These are phyloP conservation scores for Mucor sp. DNA, from an alignment of 371 early-diverging fungal genomes.

Conservation along the genomic window DNA sequence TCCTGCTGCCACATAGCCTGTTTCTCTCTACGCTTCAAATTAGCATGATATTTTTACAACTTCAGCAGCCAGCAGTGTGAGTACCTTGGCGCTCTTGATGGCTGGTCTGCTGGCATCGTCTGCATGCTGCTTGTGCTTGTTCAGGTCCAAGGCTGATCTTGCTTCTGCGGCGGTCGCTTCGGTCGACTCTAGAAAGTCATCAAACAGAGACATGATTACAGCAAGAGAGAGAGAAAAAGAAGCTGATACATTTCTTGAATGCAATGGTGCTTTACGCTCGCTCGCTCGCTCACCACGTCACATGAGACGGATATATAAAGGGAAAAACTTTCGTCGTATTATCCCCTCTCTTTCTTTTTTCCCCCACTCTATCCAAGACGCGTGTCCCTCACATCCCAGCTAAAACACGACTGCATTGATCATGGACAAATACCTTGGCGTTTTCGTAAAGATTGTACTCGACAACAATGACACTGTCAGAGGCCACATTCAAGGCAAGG, in stretches of 20 bases:
- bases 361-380: not conserved
- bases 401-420: not conserved
- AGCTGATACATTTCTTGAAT: not conserved
- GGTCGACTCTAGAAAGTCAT: constrained; percentile 40
- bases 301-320: not conserved
- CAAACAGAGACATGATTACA: constrained; percentile 40
- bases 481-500: constrained; percentile 22
- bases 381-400: not conserved
- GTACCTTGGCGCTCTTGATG: not conserved
- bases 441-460: constrained; percentile 17
- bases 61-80: not conserved
- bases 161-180: not conserved
- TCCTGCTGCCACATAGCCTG: constrained; percentile 56
- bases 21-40: constrained; percentile 44
- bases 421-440: constrained; percentile 28
- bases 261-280: not conserved
- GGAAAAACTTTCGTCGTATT: not conserved
- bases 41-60: constrained; percentile 5
- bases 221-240: not conserved
- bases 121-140: not conserved
- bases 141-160: not conserved
- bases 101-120: not conserved
- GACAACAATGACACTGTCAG: constrained; percentile 9
- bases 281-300: not conserved
- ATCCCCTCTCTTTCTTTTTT: not conserved